Percentiles rank a stretch among this genome's conserved stretches.
Evolutionary conservation across 768 basidiomycete genomes (phyloP).

Genomic region (Pleurotus eryngii): DNA sequence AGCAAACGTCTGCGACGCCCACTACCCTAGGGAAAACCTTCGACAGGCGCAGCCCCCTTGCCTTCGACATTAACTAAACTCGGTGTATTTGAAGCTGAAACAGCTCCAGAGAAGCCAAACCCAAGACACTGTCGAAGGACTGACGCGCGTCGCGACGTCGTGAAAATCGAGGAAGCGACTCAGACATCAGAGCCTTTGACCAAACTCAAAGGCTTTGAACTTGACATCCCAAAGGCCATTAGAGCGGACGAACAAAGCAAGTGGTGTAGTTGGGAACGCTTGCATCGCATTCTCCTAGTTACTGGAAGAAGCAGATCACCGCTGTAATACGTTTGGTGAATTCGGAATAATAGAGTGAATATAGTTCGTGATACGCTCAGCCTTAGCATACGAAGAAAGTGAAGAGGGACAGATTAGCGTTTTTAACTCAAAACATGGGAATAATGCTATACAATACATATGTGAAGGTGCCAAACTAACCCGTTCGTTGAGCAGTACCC

Average conservation of each 20-base stretch:
- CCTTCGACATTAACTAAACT: no score
- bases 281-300: background rate
- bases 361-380: no score
- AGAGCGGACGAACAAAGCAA: background rate
- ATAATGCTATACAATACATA: constrained; percentile 11
- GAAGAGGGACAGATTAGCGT: no score
- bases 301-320: background rate
- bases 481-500: constrained; percentile 52
- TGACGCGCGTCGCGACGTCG: background rate
- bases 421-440: constrained; percentile 10
- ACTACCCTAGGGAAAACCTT: no score
- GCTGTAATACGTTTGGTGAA: background rate
- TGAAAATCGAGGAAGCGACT: background rate
- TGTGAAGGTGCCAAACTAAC: constrained; percentile 14
- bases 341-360: no score
- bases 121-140: no score
- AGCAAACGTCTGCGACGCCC: no score
- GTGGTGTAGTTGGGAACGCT: background rate
- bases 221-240: background rate
- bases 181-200: background rate
- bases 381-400: no score
- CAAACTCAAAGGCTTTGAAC: background rate
- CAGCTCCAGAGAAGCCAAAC: no score
- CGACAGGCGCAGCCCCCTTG: no score
- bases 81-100: no score